Evolutionary conservation across 176 grass and related monocot genomes (phyloP), one percentile per base, ranked within the genome.

Genomic region (Oryza coarctata): DNA sequence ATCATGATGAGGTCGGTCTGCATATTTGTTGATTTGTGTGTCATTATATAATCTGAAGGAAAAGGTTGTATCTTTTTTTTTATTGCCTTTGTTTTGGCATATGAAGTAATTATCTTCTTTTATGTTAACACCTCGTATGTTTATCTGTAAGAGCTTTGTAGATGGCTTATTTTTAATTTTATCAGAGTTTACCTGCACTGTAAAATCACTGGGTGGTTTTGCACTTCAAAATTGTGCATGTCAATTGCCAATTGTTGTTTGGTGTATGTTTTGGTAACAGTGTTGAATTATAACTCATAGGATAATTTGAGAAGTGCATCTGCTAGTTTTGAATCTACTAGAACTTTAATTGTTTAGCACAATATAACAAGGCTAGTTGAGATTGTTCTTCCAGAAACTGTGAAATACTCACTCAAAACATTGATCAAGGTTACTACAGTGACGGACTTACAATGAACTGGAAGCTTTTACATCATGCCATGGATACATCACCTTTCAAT

Each of bases 241-340:
- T 58, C 26, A 71, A 82, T 77, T 71, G 23, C 11, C 30, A 50
- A 38, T 34, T 50, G 9, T 61, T 47, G 31, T 76, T 38, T 62
- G 36, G 26, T 33, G 47, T 49, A 82, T 71, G 12, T 4, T 38
- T 60, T 77, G 20, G 27, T 49, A 40, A 57, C 25, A 33, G 28
- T 14, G 71, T 39, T 63, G 45, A 87, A 49, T 49, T 83, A 12
- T 22, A 55, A 6, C 22, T 71, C 1, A 1, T 73, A 1, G 2
- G 73, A 38, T 82, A 70, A 63, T 76, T 70, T 34, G 52, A 35
- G 17, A 70, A 76, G 12, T 50, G 30, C 64, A 77, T 77, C 34
- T 83, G 73, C 28, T 45, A 52, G 65, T 7, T 72, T 26, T 73
- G 65, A 73, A 83, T 58, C n/a, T 65, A 22, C 58, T 86, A 44